These are phyloP conservation scores for Coleophoma crateriformis DNA, from an alignment of 2,329 filamentous ascomycete genomes.

Conservation along the genomic window DNA sequence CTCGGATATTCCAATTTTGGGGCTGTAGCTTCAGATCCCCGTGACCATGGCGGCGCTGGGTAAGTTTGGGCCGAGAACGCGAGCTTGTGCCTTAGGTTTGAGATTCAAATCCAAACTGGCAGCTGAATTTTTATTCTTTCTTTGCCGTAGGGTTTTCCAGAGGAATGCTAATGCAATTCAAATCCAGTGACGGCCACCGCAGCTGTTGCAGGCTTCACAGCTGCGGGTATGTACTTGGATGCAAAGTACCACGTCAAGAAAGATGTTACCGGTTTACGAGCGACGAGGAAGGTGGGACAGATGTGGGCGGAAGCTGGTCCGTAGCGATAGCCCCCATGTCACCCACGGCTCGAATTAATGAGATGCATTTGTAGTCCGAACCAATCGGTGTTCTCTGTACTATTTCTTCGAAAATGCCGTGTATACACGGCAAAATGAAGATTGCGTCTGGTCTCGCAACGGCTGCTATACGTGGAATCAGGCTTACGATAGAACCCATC, in stretches of 20 bases:
- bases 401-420: constrained; percentile 58
- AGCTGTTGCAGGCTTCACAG: constrained; percentile 26
- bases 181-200: constrained; percentile 5
- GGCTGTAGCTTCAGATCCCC: no score
- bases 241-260: constrained; percentile 62
- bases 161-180: background rate
- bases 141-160: no score
- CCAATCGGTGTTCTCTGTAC: constrained; percentile 54
- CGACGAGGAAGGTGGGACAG: background rate
- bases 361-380: constrained; percentile 30
- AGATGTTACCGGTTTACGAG: constrained; percentile 36
- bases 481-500: constrained; percentile 47
- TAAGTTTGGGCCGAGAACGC: no score
- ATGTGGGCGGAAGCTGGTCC: background rate
- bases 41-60: no score
- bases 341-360: background rate
- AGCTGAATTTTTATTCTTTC: no score
- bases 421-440: constrained; percentile 42
- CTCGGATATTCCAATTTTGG: no score
- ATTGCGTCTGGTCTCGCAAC: constrained; percentile 63
- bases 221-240: constrained; percentile 52
- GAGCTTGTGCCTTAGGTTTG: no score
- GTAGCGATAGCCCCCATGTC: background rate
- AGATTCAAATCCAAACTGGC: no score
- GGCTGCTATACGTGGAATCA: constrained; percentile 55